Evolutionary conservation across 306 rosid genomes (phyloP).

Genomic region (Rosa rugosa): DNA sequence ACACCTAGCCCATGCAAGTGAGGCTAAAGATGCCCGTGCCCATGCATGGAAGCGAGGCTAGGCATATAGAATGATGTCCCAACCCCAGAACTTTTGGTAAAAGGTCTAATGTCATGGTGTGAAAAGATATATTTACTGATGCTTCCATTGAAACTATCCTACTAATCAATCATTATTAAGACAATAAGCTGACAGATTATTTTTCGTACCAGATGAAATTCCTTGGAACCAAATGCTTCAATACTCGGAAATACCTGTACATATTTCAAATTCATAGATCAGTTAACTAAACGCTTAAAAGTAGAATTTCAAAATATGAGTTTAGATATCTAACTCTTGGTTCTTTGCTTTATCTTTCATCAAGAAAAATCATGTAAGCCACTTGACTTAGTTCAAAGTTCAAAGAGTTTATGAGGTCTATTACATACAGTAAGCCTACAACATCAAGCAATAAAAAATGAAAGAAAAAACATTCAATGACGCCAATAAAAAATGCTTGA

Average conservation of each 20-base stretch:
- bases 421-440: background rate
- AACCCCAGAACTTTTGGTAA: background rate
- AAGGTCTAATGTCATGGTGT: background rate
- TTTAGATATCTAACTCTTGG: background rate
- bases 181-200: background rate
- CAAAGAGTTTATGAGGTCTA: background rate
- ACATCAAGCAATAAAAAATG: background rate
- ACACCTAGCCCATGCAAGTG: background rate
- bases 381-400: background rate
- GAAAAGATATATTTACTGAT: background rate
- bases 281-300: constrained; percentile 8
- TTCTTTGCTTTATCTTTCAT: background rate
- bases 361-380: background rate
- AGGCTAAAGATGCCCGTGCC: background rate
- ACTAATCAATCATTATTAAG: background rate
- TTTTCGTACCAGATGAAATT: constrained; percentile 57
- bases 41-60: background rate
- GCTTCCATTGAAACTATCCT: background rate
- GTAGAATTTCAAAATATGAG: background rate
- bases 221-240: constrained; percentile 42
- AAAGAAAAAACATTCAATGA: background rate
- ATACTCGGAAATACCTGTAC: constrained; percentile 38
- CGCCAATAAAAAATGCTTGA: background rate
- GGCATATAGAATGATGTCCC: background rate
- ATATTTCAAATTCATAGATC: constrained; percentile 13